phyloP scores from a whole-genome alignment of 805 yeast genomes.

The Nakazawaea siamensis region DNA sequence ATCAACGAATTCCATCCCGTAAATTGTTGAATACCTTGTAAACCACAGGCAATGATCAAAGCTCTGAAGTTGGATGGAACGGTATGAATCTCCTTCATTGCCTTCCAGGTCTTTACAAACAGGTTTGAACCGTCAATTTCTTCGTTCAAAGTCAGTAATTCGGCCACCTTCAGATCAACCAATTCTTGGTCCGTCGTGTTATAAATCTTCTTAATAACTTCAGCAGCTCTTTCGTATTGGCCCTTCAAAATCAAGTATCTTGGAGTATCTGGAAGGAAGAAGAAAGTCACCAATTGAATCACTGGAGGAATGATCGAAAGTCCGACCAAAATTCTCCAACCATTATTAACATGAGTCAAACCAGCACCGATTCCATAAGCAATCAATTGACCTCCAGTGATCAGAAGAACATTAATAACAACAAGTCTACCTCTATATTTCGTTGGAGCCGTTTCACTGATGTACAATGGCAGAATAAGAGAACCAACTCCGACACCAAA shows the following conservation, averaged over 20 bases:
- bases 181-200: constrained; percentile 52
- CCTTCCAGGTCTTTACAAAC: constrained; percentile 45
- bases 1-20: constrained; percentile 94
- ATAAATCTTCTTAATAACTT: constrained; percentile 59
- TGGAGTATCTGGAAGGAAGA: constrained; percentile 93
- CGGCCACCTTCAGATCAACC: constrained; percentile 60
- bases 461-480: constrained; percentile 86
- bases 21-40: constrained; percentile 95
- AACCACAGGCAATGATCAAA: constrained; percentile 79
- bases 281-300: constrained; percentile 65
- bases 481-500: constrained; percentile 96
- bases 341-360: constrained; percentile 59
- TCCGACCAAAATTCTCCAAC: constrained; percentile 93
- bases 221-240: constrained; percentile 52
- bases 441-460: constrained; percentile 88
- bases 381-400: constrained; percentile 91
- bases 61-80: constrained; percentile 84
- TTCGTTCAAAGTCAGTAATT: constrained; percentile 42
- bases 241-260: constrained; percentile 76
- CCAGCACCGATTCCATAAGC: constrained; percentile 96
- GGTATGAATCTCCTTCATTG: constrained; percentile 53
- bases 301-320: constrained; percentile 83
- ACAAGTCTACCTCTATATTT: constrained; percentile 87
- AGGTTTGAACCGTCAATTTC: constrained; percentile 40
- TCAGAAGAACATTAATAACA: constrained; percentile 78